Conservation (phyloP, 495 filamentous ascomycete species). For the Penicillium samsonianum region DNA sequence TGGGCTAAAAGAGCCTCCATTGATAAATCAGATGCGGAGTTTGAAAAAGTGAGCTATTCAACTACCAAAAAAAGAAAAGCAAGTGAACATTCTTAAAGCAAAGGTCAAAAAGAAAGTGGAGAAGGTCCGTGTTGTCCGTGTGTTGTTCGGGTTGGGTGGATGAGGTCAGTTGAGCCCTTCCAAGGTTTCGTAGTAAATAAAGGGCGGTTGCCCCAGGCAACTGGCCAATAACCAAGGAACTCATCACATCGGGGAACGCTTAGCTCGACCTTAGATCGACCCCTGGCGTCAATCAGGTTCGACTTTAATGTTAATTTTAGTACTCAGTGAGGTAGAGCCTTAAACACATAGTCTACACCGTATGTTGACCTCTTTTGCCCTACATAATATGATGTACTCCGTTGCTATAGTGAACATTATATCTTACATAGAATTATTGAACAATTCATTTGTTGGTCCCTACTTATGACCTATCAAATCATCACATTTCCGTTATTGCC, state of each 20-base stretch:
- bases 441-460: not conserved
- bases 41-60: constrained; percentile 17
- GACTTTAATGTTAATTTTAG: constrained; percentile 17
- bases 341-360: too few species aligned
- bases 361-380: not conserved
- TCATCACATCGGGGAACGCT: constrained; percentile 10
- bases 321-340: too few species aligned
- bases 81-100: constrained; percentile 13
- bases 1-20: constrained; percentile 94
- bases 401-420: constrained; percentile 12
- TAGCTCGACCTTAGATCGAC: constrained; percentile 13
- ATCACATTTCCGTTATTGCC: too few species aligned
- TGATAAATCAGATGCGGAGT: constrained; percentile 14
- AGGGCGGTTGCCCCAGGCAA: constrained; percentile 33
- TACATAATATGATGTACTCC: too few species aligned
- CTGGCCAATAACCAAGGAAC: constrained; percentile 14
- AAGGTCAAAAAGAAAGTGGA: constrained; percentile 3
- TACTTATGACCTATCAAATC: constrained; percentile 1
- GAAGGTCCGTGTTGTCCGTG: constrained; percentile 24
- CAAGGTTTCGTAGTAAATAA: constrained; percentile 10
- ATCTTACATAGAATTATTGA: not conserved
- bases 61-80: constrained; percentile 11
- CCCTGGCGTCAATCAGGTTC: constrained; percentile 13
- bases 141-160: constrained; percentile 12
- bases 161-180: constrained; percentile 26